Percentiles rank a stretch among this genome's conserved stretches.
These are phyloP conservation scores for Aspergillus ibericus DNA, from an alignment of 2,329 filamentous ascomycete species.

Conservation along the genomic window DNA sequence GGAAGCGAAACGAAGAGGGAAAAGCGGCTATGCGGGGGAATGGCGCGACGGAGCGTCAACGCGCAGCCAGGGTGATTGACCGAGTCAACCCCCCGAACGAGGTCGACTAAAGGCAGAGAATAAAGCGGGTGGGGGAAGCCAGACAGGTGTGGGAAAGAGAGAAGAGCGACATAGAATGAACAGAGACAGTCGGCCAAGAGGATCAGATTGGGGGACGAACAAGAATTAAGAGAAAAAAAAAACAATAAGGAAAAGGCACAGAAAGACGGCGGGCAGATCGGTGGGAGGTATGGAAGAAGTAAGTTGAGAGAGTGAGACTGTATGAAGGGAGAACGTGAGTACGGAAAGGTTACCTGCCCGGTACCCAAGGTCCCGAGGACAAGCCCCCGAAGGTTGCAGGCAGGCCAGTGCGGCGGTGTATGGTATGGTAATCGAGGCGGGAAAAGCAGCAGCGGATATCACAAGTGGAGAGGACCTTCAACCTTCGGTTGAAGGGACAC, in stretches of 20 bases:
- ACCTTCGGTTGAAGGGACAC: background rate
- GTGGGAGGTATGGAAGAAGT: background rate
- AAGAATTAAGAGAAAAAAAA: slow-evolving; percentile 6
- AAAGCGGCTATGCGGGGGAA: slow-evolving; percentile 28
- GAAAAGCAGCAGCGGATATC: slow-evolving; percentile 4
- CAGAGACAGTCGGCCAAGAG: background rate
- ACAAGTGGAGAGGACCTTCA: background rate
- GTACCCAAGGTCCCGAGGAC: background rate
- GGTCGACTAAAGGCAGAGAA: slow-evolving; percentile 11
- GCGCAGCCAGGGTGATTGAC: slow-evolving; percentile 31
- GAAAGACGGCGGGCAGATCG: background rate
- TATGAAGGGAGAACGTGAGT: background rate
- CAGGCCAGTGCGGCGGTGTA: background rate
- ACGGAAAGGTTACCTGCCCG: background rate
- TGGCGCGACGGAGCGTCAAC: slow-evolving; percentile 26
- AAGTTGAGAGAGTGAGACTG: background rate
- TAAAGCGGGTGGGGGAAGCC: background rate
- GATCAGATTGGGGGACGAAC: slow-evolving; percentile 4
- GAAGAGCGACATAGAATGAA: slow-evolving; percentile 2
- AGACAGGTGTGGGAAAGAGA: background rate
- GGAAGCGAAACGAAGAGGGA: slow-evolving; percentile 14
- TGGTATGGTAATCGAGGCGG: background rate
- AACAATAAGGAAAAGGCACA: slow-evolving; percentile 3
- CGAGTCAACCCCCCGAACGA: slow-evolving; percentile 19
- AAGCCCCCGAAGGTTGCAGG: background rate